Base-by-base conservation (phyloP, 257 asterid species). In the Solanum paucissectum region DNA sequence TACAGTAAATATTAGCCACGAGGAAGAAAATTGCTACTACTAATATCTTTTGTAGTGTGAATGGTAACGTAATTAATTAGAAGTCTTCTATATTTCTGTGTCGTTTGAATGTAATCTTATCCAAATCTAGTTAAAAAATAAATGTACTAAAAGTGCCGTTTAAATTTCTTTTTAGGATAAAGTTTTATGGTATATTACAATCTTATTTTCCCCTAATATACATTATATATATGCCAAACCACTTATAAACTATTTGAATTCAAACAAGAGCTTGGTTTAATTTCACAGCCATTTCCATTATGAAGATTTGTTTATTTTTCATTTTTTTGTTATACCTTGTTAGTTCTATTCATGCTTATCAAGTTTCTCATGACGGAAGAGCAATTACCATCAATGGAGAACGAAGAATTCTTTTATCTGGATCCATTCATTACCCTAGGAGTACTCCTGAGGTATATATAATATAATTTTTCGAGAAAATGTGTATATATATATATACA, bases 381-480 rank as follows among this genome's bases (percentile, higher is more conserved):
- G 98, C 95, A 1, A 89, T 95, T 42, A 94, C 82, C 9, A 90
- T 95, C 55, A 38, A 93, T n/a, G 98, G 98, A 1, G 74, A 92
- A 42, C 92, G 96, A 0, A 87, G 84, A 82, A 84, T 95, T 55
- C 83, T 95, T 6, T 14, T 95, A 3, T 95, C 98, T 0, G 98
- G 98, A 20, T 90, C 98, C 0, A 95, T 94, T 29, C 98, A 95
- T 85, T 95, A 95, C 86, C 98, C 98, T 7, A 90, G 98, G 42
- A 95, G 98, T 88, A 94, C 98, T 2, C 33, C 91, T 3, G 87
- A 90, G 88, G 98, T 93, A 88, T 9, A 86, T 38, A 38, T 14
- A 55, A 55, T 55, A 55, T 55, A 55, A 52, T 52, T 52, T 52
- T 52, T 16, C 8, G 21, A 49, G 7, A 49, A 49, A 49, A 49